Evolutionary conservation across 1,284 basidiomycete species (phyloP), one percentile per base, ranked within the genome.

Genomic region (Rhodotorula sp.): DNA sequence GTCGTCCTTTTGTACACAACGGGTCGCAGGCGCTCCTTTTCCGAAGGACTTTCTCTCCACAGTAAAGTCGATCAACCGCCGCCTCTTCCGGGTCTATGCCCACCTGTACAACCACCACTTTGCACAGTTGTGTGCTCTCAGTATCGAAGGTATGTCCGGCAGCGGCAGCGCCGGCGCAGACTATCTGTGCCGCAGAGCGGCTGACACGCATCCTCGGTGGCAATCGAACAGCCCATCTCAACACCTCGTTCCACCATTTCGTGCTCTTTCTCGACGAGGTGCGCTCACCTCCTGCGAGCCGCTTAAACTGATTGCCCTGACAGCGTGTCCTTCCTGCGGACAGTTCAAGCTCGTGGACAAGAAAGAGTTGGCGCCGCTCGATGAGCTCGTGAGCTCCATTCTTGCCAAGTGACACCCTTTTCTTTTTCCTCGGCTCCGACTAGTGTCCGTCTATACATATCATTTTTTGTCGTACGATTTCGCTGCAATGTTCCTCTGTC

Each of bases 71-170:
- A 94, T 99, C 70, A 87, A 95, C 68, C 87, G 97, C 64, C 87
- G 97, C 38, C 83, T 99, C 61, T 99, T 99, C 86, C 87, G 97
- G 21, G 92, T 99, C 56, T 99, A 99, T 80, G 97, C 95, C 31
- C 97, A 99, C 81, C 89, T 99, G 79, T 99, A 99, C 85, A 97
- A 95, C 85, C 95, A 95, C 78, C 97, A 99, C 83, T 99, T 99
- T 82, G 95, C 98, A 78, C 95, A 98, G 80, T 93, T 99, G 72
- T 99, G 95, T 81, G 97, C 95, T 14, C 84, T 99, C 62, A 94
- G 94, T 21, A 97, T 99, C 72, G 97, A 99, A 87, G 94, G 94
- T 95, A 75, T 64, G 84, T 76, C 47, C 18, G 6, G 12, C n/a
- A 5, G 21, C 7, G 8, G 16, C 38, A 10, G 10, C 28, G 28